Conservation (phyloP, 768 basidiomycete genomes). For the Kwoniella europaea region DNA sequence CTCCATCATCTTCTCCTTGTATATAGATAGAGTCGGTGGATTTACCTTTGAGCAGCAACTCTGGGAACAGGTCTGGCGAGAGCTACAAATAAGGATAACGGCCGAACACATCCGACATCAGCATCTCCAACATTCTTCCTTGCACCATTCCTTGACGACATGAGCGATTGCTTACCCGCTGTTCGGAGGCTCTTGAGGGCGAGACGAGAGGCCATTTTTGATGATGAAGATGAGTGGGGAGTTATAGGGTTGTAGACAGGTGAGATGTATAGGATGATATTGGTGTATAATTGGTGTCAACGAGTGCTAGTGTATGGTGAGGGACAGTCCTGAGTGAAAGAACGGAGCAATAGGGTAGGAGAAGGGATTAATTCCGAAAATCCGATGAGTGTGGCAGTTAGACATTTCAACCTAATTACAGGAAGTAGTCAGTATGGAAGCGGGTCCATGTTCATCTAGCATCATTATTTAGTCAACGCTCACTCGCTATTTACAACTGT, state of each 20-base stretch:
- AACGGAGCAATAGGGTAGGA: conserved; percentile 4
- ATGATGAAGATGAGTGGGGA: conserved; percentile 21
- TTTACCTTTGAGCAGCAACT: conserved; percentile 29
- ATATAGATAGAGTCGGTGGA: background rate
- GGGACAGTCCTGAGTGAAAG: conserved; percentile 2
- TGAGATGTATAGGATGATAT: background rate
- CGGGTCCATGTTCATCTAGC: no score
- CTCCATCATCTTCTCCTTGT: background rate
- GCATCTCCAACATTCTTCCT: conserved; percentile 12
- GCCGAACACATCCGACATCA: conserved; percentile 29
- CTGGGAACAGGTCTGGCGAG: conserved; percentile 35
- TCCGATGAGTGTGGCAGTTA: conserved; percentile 9
- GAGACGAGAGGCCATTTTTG: conserved; percentile 50
- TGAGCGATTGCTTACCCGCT: conserved; percentile 33
- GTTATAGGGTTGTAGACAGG: conserved; percentile 8
- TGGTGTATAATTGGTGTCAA: background rate
- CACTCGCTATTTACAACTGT: no score
- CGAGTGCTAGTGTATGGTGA: background rate
- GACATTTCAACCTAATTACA: no score
- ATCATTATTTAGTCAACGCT: no score
- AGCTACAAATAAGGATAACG: conserved; percentile 16
- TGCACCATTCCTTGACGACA: background rate
- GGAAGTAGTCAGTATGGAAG: no score
- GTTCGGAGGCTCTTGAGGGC: conserved; percentile 49
- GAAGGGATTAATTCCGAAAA: background rate